Percentiles rank a stretch among this genome's conserved stretches.
These are phyloP conservation scores for Mycocentrospora acerina DNA, from an alignment of 2,329 filamentous ascomycete genomes.

Conservation along the genomic window DNA sequence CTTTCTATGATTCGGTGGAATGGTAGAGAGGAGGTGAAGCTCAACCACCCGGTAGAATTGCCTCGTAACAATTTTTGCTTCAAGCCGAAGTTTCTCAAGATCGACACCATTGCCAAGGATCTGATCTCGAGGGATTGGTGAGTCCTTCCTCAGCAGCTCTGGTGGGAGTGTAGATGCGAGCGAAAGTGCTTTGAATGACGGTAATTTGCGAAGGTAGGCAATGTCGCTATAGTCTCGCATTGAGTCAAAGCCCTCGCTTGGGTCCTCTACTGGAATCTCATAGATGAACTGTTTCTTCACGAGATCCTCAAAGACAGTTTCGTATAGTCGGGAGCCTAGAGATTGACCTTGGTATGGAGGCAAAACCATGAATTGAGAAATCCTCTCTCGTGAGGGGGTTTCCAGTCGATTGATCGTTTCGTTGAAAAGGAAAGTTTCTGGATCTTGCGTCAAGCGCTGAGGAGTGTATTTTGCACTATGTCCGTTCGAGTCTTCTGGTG, in stretches of 20 bases:
- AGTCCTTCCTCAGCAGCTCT: slow-evolving; percentile 55
- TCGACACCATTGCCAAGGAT: slow-evolving; percentile 60
- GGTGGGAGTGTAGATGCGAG: slow-evolving; percentile 52
- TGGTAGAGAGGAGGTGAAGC: slow-evolving; percentile 67
- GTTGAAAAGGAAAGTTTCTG: slow-evolving; percentile 32
- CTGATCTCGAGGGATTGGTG: slow-evolving; percentile 51
- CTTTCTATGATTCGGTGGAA: slow-evolving; percentile 52
- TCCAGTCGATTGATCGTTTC: slow-evolving; percentile 52
- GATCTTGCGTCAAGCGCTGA: slow-evolving; percentile 28
- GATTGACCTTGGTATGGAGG: slow-evolving; percentile 83
- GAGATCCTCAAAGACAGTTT: slow-evolving; percentile 71
- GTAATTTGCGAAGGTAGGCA: slow-evolving; percentile 59
- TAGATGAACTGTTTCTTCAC: slow-evolving; percentile 67
- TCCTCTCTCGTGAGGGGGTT: slow-evolving; percentile 75
- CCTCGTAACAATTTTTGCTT: slow-evolving; percentile 72
- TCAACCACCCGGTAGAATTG: slow-evolving; percentile 76
- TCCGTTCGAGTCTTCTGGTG: slow-evolving; percentile 29
- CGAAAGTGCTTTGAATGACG: slow-evolving; percentile 59
- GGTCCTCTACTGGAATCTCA: slow-evolving; percentile 92
- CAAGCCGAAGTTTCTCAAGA: slow-evolving; percentile 58
- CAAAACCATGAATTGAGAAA: slow-evolving; percentile 91
- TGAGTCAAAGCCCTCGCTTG: slow-evolving; percentile 82
- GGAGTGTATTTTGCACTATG: slow-evolving; percentile 45
- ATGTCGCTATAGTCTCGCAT: slow-evolving; percentile 76
- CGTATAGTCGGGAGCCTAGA: slow-evolving; percentile 79